phyloP scores from a whole-genome alignment of 1,284 basidiomycete species.

The Paramarasmius palmivorus region DNA sequence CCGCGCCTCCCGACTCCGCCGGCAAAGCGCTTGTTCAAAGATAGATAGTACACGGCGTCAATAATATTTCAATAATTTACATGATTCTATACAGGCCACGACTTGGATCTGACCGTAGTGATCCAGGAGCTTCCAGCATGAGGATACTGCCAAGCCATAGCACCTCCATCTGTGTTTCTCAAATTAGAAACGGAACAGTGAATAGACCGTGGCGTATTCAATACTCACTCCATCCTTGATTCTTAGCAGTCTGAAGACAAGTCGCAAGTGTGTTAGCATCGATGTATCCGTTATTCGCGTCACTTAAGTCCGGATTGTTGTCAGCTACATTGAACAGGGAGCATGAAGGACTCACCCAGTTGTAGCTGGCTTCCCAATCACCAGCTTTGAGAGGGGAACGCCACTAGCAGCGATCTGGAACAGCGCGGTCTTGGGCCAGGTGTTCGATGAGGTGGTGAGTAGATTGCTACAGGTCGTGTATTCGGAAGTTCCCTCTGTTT shows the following conservation, averaged over 20 bases:
- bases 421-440: conserved; percentile 50
- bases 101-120: conserved; percentile 15
- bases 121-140: conserved; percentile 20
- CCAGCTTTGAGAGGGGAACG: conserved; percentile 43
- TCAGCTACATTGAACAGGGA: background rate
- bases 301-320: conserved; percentile 30
- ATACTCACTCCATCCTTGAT: conserved; percentile 55
- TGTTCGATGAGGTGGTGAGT: conserved; percentile 49
- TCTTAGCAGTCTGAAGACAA: conserved; percentile 56
- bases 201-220: background rate
- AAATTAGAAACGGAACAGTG: background rate
- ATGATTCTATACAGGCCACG: conserved; percentile 1
- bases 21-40: no score
- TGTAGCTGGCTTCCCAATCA: conserved; percentile 63
- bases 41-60: no score
- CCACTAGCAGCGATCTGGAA: conserved; percentile 65
- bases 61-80: no score
- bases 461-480: conserved; percentile 59
- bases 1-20: no score
- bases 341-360: background rate
- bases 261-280: conserved; percentile 48
- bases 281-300: conserved; percentile 63
- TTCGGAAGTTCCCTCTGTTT: conserved; percentile 52
- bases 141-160: conserved; percentile 38
- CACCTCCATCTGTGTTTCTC: conserved; percentile 45